These are phyloP conservation scores for Tricholomella constricta DNA, from an alignment of 768 basidiomycete genomes.

Conservation along the genomic window DNA sequence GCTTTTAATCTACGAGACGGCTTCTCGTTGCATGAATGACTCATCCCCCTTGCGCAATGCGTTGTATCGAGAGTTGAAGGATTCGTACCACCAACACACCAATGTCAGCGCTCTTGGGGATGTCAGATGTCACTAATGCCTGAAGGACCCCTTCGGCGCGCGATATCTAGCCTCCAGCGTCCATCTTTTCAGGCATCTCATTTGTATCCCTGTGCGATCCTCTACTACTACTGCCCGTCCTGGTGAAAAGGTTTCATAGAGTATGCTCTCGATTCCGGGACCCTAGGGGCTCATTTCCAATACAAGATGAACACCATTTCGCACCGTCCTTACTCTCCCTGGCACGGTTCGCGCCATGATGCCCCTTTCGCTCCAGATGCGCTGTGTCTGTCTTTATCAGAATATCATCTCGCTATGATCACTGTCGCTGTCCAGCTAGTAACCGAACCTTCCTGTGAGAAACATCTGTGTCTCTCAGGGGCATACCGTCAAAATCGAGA, in stretches of 20 bases:
- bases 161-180: too few species aligned
- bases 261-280: not conserved
- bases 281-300: slow-evolving; percentile 1
- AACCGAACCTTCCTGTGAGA: slow-evolving; percentile 3
- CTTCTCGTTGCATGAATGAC: too few species aligned
- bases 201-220: too few species aligned
- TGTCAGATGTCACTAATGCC: too few species aligned
- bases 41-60: too few species aligned
- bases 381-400: not conserved
- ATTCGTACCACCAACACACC: too few species aligned
- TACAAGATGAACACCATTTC: slow-evolving; percentile 9
- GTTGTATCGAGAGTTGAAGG: too few species aligned
- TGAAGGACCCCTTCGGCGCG: too few species aligned
- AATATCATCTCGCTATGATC: slow-evolving; percentile 4
- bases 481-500: not conserved
- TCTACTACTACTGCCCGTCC: too few species aligned
- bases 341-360: not conserved
- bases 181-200: too few species aligned
- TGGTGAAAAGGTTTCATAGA: not conserved
- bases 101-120: too few species aligned
- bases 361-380: not conserved
- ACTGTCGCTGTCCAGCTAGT: slow-evolving; percentile 13
- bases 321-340: slow-evolving; percentile 7
- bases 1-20: too few species aligned
- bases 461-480: not conserved